Percentiles rank a stretch among this genome's conserved stretches.
Conservation (phyloP, 2,329 filamentous ascomycete species). For the Ophiostoma sp. region DNA sequence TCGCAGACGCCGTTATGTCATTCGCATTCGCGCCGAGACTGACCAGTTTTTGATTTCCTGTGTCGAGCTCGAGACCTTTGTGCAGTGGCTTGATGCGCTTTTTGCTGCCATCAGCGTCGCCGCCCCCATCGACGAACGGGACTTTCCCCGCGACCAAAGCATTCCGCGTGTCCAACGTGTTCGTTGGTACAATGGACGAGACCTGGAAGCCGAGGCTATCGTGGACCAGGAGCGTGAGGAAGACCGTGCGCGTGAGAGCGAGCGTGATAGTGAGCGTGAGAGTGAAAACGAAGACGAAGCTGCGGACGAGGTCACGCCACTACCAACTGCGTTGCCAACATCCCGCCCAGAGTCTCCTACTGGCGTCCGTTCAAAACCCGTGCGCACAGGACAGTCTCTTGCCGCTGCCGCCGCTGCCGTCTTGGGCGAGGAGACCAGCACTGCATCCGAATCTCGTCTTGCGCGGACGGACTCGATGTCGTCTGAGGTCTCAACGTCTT, state of each 20-base stretch:
- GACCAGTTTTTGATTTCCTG: constrained; percentile 69
- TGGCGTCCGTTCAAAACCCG: neutral
- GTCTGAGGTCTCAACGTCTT: neutral
- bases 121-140: constrained; percentile 63
- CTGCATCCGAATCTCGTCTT: neutral
- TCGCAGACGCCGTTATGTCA: constrained; percentile 54
- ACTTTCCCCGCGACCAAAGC: constrained; percentile 57
- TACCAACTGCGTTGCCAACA: constrained; percentile 14
- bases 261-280: constrained; percentile 15
- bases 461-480: neutral
- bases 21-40: constrained; percentile 66
- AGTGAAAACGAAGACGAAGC: constrained; percentile 14
- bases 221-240: constrained; percentile 20
- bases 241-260: constrained; percentile 17
- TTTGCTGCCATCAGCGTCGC: constrained; percentile 71
- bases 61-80: constrained; percentile 57
- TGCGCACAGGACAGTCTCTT: constrained; percentile 12
- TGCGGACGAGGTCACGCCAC: constrained; percentile 10
- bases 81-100: constrained; percentile 62
- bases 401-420: constrained; percentile 16
- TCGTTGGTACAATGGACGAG: constrained; percentile 44
- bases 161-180: constrained; percentile 53
- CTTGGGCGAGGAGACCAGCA: constrained; percentile 12
- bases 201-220: constrained; percentile 28
- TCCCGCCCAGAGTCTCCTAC: constrained; percentile 14